A percentile compares a stretch with the other conserved stretches of the same genome.
phyloP scores from a whole-genome alignment of 805 yeast species.

The Candida sanyiensis region DNA sequence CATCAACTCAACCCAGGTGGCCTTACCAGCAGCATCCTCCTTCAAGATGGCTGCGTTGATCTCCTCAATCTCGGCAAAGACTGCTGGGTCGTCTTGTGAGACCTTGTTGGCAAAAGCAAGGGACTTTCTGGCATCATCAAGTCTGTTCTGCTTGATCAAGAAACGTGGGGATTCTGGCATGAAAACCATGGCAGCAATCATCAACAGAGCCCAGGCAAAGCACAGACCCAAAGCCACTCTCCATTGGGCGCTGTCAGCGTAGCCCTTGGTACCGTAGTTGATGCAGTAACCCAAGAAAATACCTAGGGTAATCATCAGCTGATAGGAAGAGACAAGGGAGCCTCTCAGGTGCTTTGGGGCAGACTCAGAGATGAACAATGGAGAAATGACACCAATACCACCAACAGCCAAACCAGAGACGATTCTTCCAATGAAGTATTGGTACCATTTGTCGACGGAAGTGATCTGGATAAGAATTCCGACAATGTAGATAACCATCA shows the following conservation, averaged over 20 bases:
- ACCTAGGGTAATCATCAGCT: slow-evolving; percentile 65
- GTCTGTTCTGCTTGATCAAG: slow-evolving; percentile 46
- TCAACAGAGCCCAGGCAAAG: slow-evolving; percentile 39
- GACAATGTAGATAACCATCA: slow-evolving; percentile 58
- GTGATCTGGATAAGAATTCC: slow-evolving; percentile 68
- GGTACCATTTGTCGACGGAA: slow-evolving; percentile 52
- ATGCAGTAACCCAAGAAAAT: slow-evolving; percentile 73
- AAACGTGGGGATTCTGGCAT: slow-evolving; percentile 76
- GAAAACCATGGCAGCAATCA: slow-evolving; percentile 34
- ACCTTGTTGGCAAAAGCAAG: slow-evolving; percentile 56
- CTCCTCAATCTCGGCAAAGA: slow-evolving; percentile 50
- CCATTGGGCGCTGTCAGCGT: slow-evolving; percentile 69
- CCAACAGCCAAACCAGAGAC: slow-evolving; percentile 78
- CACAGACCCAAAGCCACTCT: slow-evolving; percentile 63
- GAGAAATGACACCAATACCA: slow-evolving; percentile 67
- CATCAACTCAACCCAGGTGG: slow-evolving; percentile 59
- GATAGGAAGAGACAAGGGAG: slow-evolving; percentile 63
- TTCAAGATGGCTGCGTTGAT: slow-evolving; percentile 57
- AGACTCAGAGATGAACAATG: slow-evolving; percentile 65
- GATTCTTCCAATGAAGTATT: slow-evolving; percentile 62
- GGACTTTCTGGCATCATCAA: slow-evolving; percentile 59
- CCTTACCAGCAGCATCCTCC: slow-evolving; percentile 56
- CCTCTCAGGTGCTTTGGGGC: slow-evolving; percentile 71
- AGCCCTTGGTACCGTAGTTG: slow-evolving; percentile 56
- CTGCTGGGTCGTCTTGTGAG: slow-evolving; percentile 46